Base-by-base conservation (phyloP, 108 stramenopile genomes). In the Mediolabrus comicus region DNA sequence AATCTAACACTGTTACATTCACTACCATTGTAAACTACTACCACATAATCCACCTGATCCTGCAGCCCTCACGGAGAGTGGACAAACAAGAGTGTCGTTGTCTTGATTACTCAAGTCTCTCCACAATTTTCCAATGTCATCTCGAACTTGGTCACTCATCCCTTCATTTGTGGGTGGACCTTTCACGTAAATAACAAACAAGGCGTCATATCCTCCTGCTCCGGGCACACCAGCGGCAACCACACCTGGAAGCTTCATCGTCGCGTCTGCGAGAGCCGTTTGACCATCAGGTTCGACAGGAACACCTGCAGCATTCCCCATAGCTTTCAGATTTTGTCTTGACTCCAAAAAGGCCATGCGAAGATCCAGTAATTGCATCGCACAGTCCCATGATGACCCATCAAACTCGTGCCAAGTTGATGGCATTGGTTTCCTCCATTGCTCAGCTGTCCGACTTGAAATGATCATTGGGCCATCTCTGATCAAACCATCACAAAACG, bases 171-270 rank as follows among this genome's bases (percentile, higher is more conserved):
- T 81, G 11, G 65, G 71, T 3, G 33, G 55, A 7, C 84, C 80
- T 43, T 85, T 75, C 26, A 88, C 84, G 59, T 90, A 94, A 19
- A 94, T 53, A 56, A 89, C 95, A 54, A 89, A 97, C 39, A 98
- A 60, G 14, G 98, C 98, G 74, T 97, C 98, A 60, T 92, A 95
- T 12, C 98, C 98, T 29, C 98, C 98, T 9, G 98, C 98, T 9
- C 98, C 96, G 4, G 98, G 98, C 28, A 97, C 96, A 14, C 95
- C 88, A 10, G 87, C 91, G 2, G 91, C 89, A 26, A 98, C 58
- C 0, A 98, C 98, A 22, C 98, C 98, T 0, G 95, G 88, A 10
- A 97, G 67, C 46, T 68, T 71, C 71, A 83, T 80, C 1, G 98
- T 96, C 12, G 94, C 95, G 72, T 98, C 82, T 7, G 89, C 89